A percentile compares a stretch with the other conserved stretches of the same genome.
These are phyloP conservation scores for Podospora bellae-mahoneyi DNA, from an alignment of 495 filamentous ascomycete genomes.

Conservation along the genomic window DNA sequence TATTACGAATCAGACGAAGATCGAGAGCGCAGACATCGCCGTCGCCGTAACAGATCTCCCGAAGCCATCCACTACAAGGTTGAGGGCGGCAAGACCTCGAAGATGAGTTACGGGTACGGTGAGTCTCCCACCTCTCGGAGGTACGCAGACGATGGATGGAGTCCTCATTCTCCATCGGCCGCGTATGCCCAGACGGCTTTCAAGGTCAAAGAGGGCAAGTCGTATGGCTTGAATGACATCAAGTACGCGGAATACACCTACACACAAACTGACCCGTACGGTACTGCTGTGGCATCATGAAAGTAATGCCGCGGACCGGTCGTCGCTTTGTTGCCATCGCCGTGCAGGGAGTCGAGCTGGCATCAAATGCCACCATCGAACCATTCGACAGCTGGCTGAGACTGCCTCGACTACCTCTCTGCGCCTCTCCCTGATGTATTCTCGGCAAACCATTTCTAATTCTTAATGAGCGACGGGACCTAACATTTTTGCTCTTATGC, in stretches of 20 bases:
- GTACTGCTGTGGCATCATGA: background rate
- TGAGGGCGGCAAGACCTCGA: slow-evolving; percentile 26
- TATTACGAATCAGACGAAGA: slow-evolving; percentile 34
- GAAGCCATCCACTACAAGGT: slow-evolving; percentile 26
- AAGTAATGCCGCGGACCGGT: background rate
- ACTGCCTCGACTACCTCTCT: background rate
- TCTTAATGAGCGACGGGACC: slow-evolving; percentile 17
- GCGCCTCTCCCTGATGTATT: slow-evolving; percentile 12
- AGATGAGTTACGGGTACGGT: slow-evolving; percentile 24
- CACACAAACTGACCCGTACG: background rate
- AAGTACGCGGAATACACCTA: slow-evolving; percentile 21
- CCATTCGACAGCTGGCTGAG: background rate
- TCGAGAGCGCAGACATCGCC: slow-evolving; percentile 21
- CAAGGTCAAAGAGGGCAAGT: slow-evolving; percentile 28
- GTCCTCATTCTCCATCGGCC: slow-evolving; percentile 7
- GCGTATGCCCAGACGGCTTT: slow-evolving; percentile 17
- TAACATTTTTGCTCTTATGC: background rate
- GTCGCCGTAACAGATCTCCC: slow-evolving; percentile 25
- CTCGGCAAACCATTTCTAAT: slow-evolving; percentile 20
- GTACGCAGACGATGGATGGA: slow-evolving; percentile 16
- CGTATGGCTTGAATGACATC: slow-evolving; percentile 23
- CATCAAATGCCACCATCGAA: background rate
- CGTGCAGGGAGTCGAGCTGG: background rate
- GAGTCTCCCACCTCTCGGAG: slow-evolving; percentile 25
- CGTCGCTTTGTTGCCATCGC: background rate